phyloP scores from a whole-genome alignment of 768 basidiomycete genomes.

The Cystobasidiopsis lactophilus region DNA sequence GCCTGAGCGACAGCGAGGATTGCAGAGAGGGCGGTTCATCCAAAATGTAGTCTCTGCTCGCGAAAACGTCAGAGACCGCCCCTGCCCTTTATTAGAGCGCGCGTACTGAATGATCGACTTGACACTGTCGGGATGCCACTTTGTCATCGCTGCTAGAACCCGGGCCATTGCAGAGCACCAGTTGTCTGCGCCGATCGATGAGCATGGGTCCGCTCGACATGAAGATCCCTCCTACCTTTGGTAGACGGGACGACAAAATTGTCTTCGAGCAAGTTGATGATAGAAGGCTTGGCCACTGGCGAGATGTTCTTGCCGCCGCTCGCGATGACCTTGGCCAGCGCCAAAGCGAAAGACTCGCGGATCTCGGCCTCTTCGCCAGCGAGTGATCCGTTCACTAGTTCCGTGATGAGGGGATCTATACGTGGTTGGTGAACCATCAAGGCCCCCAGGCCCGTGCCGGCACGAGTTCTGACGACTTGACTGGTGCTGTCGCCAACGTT shows the following conservation, averaged over 20 bases:
- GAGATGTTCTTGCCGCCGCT: slow-evolving; percentile 55
- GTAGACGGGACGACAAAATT: background rate
- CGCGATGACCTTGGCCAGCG: slow-evolving; percentile 48
- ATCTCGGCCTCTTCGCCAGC: slow-evolving; percentile 34
- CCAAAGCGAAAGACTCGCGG: slow-evolving; percentile 49
- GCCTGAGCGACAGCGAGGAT: too few relatives aligned
- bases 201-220: background rate
- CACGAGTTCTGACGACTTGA: slow-evolving; percentile 52
- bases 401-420: slow-evolving; percentile 77
- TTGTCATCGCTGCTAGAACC: background rate
- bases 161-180: background rate
- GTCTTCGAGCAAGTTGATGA: background rate
- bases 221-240: background rate
- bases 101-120: background rate
- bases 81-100: too few relatives aligned
- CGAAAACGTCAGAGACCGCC: background rate
- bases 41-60: background rate
- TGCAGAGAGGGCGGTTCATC: too few relatives aligned
- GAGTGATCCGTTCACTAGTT: slow-evolving; percentile 31
- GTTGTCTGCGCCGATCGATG: background rate
- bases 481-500: slow-evolving; percentile 61
- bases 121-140: background rate
- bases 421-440: slow-evolving; percentile 77
- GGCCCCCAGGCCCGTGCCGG: slow-evolving; percentile 62
- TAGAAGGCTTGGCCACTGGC: slow-evolving; percentile 32